Evolutionary conservation across 148 eudicot species (phyloP).

Genomic region (Dianthus caryophyllus): DNA sequence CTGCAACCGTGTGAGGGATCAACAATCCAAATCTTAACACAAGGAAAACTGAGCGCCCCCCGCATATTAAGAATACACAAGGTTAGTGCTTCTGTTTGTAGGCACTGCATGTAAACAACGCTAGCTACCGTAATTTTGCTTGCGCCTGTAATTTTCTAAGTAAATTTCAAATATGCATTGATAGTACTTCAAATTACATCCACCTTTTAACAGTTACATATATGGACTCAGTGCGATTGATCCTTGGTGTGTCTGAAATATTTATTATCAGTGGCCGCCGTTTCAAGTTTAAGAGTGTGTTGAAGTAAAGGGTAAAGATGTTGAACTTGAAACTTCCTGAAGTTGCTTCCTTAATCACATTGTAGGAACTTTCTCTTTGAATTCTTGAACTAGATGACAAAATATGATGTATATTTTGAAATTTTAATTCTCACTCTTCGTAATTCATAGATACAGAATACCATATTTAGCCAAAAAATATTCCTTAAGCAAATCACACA

Average conservation of each 20-base stretch:
- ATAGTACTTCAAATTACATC: not conserved
- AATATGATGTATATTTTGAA: too few relatives aligned
- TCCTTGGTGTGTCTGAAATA: not conserved
- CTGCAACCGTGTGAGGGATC: conserved; percentile 91
- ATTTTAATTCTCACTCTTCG: not conserved
- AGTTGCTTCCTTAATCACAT: too few relatives aligned
- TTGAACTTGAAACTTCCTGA: too few relatives aligned
- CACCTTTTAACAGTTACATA: not conserved
- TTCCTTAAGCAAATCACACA: not conserved
- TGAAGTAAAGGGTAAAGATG: too few relatives aligned
- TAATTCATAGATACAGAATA: too few relatives aligned
- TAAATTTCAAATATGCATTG: not conserved
- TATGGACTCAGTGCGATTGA: not conserved
- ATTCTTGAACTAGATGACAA: not conserved
- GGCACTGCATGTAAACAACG: conserved; percentile 13
- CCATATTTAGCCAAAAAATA: not conserved
- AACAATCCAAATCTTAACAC: conserved; percentile 73
- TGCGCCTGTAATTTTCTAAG: not conserved
- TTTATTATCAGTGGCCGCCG: not conserved
- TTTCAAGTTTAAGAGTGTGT: not conserved
- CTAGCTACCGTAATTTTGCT: too few relatives aligned
- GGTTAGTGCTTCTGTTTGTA: conserved; percentile 38
- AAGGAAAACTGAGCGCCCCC: conserved; percentile 97
- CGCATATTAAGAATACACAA: conserved; percentile 96
- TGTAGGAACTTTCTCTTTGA: too few relatives aligned